Evolutionary conservation across 768 basidiomycete species (phyloP).

Genomic region (Rhizopogon vinicolor): DNA sequence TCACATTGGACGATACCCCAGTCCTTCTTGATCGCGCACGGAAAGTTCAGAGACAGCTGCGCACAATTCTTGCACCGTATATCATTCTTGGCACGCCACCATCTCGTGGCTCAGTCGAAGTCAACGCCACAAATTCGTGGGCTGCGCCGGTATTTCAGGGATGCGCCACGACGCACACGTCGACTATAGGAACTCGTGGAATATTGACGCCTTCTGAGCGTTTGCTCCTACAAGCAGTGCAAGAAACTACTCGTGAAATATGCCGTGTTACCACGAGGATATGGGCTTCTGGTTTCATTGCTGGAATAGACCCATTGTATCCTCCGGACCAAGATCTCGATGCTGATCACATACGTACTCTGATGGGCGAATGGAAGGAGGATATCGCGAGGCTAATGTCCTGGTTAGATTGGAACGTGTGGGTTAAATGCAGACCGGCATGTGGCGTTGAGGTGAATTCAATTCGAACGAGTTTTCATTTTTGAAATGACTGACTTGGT

Average conservation of each 20-base stretch:
- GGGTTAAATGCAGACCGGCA: slow-evolving; percentile 11
- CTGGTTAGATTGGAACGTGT: slow-evolving; percentile 18
- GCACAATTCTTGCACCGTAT: slow-evolving; percentile 11
- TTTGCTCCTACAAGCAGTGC: slow-evolving; percentile 8
- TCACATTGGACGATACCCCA: slow-evolving; percentile 7
- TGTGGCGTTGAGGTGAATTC: slow-evolving; percentile 7
- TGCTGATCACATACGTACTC: not conserved
- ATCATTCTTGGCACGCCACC: slow-evolving; percentile 1
- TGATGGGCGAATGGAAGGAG: slow-evolving; percentile 7
- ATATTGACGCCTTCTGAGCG: slow-evolving; percentile 8
- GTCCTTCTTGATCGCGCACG: slow-evolving; percentile 4
- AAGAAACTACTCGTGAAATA: slow-evolving; percentile 12
- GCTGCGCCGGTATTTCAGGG: slow-evolving; percentile 5
- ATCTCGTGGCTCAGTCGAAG: not conserved
- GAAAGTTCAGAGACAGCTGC: slow-evolving; percentile 14
- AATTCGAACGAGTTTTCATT: not conserved
- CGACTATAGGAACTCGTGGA: not conserved
- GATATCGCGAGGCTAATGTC: slow-evolving; percentile 7
- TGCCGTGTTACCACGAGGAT: slow-evolving; percentile 13
- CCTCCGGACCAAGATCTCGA: not conserved
- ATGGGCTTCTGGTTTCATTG: slow-evolving; percentile 13
- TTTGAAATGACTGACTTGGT: not conserved
- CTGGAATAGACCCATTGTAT: slow-evolving; percentile 1
- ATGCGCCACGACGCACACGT: slow-evolving; percentile 7
- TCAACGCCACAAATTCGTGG: slow-evolving; percentile 5